Evolutionary conservation across 1,284 basidiomycete genomes (phyloP), one percentile per base, ranked within the genome.

Genomic region (Papiliotrema nemorosa): DNA sequence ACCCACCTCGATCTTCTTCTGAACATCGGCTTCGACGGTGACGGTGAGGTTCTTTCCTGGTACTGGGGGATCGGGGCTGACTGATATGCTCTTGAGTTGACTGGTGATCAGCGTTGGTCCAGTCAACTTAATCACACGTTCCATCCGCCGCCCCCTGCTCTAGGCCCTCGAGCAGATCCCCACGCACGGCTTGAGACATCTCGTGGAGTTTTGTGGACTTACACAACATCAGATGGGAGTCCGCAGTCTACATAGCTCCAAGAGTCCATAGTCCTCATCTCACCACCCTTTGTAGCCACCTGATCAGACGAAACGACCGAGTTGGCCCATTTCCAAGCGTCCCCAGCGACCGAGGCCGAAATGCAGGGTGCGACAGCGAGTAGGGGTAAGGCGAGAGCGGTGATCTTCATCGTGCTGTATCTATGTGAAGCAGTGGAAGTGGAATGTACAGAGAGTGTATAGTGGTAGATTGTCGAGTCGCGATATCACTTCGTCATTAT

Each of bases 31-130:
- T 7, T 78, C 77, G 20, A 87, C 91, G 4, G 76, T 85, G 57
- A 97, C 85, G 18, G 88, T 91, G 58, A 97, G 75, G 59, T 90
- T 80, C 67, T 88, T 63, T 12, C 90, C 91, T 6, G 89, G 87
- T 59, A 83, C 70, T 2, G 90, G 90, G 38, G 91, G 90, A 64
- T 92, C 87, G 0, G 90, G 90, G 18, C 73, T 78, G 43, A 93
- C 78, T 7, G 71, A 54, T 58, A 93, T 86, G 25, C 79, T 83
- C 25, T 86, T 73, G 57, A 93, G 65, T 55, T 75, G 68, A 58
- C 77, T 73, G 45, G 1, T 18, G 44, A 37, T 35, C 26, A 34
- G 26, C 13, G 45, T 38, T 44, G 7, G 26, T 39, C 36, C 47
- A 4, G 18, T 38, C 18, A 12, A 20, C 12, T 12, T 38, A 9